Conservation (phyloP, 2,329 filamentous ascomycete species). For the Trichoderma sp. region DNA sequence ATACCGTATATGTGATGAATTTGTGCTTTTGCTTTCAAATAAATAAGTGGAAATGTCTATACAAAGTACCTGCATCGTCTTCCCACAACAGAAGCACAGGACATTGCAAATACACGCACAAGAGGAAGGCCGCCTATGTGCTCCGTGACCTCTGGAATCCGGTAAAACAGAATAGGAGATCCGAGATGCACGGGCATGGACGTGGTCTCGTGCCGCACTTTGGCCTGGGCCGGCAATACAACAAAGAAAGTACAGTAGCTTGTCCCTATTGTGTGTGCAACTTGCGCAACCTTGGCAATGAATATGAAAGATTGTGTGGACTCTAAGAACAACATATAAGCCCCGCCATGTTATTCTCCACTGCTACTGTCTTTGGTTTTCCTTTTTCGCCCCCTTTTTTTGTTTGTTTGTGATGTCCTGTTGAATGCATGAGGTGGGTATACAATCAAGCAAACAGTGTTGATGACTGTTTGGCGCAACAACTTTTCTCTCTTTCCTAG, state of each 20-base stretch:
- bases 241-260: neutral
- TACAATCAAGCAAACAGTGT: neutral
- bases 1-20: neutral
- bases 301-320: neutral
- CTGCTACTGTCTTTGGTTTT: neutral
- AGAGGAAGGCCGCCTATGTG: neutral
- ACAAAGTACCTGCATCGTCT: neutral
- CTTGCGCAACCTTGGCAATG: neutral
- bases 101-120: neutral
- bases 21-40: neutral
- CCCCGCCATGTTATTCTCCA: slow-evolving; percentile 11
- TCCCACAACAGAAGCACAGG: neutral
- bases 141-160: neutral
- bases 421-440: neutral
- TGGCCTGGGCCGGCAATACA: neutral
- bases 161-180: neutral
- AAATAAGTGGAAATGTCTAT: neutral
- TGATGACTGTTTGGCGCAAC: neutral
- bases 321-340: neutral
- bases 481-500: neutral
- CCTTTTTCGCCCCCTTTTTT: neutral
- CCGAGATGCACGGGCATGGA: neutral
- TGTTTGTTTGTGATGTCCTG: neutral
- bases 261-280: neutral
- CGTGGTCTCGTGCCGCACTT: neutral